Conservation (phyloP, 768 basidiomycete species). For the Leccinum longicurvipes region DNA sequence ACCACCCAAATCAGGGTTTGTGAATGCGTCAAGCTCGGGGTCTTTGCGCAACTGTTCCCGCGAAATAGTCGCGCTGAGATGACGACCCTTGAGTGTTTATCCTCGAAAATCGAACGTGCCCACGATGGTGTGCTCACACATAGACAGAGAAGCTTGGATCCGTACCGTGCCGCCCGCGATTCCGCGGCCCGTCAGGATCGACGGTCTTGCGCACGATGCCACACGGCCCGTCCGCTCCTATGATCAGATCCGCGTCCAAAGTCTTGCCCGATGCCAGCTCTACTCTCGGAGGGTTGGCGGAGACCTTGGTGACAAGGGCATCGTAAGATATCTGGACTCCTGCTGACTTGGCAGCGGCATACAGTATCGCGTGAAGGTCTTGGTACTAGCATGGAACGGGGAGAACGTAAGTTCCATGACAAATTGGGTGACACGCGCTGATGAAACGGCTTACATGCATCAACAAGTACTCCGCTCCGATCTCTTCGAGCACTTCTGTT, state of each 20-base stretch:
- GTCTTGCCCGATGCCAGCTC: constrained; percentile 40
- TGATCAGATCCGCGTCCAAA: constrained; percentile 46
- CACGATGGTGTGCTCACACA: constrained; percentile 31
- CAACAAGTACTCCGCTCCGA: constrained; percentile 45
- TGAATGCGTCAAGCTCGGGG: constrained; percentile 32
- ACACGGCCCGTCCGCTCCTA: constrained; percentile 55
- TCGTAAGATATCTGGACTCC: constrained; percentile 47
- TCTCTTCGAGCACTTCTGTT: constrained; percentile 42
- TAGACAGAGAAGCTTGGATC: constrained; percentile 36
- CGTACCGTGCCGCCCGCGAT: constrained; percentile 16
- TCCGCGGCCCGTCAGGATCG: constrained; percentile 19
- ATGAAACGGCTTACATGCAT: constrained; percentile 40
- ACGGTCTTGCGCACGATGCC: constrained; percentile 38
- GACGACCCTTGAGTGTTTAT: constrained; percentile 3
- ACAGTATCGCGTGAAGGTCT: constrained; percentile 47
- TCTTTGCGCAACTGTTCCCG: constrained; percentile 39
- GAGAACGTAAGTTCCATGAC: not conserved
- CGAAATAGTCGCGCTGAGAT: constrained; percentile 39
- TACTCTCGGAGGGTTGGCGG: constrained; percentile 28
- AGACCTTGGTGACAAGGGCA: constrained; percentile 32
- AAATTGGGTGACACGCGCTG: not conserved
- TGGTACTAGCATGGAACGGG: constrained; percentile 40
- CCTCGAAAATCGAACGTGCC: not conserved
- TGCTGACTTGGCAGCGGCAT: constrained; percentile 41
- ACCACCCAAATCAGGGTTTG: constrained; percentile 11